Evolutionary conservation across 306 rosid genomes (phyloP), one percentile per base, ranked within the genome.

Genomic region (Pueraria montana): DNA sequence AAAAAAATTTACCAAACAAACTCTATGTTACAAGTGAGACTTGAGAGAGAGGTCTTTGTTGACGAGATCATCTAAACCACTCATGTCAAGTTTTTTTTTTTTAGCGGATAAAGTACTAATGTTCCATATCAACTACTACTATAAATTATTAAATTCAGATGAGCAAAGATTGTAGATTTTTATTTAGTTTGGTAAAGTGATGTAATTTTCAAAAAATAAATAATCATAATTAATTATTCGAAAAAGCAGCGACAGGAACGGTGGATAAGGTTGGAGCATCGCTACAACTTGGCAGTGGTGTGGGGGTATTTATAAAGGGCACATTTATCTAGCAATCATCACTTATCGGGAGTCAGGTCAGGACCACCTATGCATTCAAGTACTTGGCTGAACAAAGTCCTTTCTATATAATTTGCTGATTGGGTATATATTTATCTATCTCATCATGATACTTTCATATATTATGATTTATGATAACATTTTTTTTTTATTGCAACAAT

Each of bases 281-380:
- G 34, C 34, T 30, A 30, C 34, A 30, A 30, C 4, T 30, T 30
- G 66, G 67, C 58, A 62, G 34, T 82, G 85, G 77, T 40, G 8
- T 12, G 43, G 40, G 70, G 69, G 61, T 66, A n/a, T 65, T n/a
- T 32, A 62, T 17, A 49, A 49, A 72, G 62, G 46, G 69, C 80
- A 71, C 80, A 78, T 84, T 72, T 40, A 72, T 83, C 76, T 12
- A 84, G 80, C 83, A 50, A 78, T 84, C 76, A 73, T 72, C 69
- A 72, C 68, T 78, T 14, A 24, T 38, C 4, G 9, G n/a, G 52
- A 38, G 1, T 79, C 59, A 12, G 67, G 14, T 32, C 52, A 72
- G 80, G 83, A 84, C 87, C 83, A 84, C 80, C 63, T 40, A 12
- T 0, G 4, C 83, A 77, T 77, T 83, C 77, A 83, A 68, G 45